Percentiles rank a stretch among this genome's conserved stretches.
phyloP scores from a whole-genome alignment of 2,329 filamentous ascomycete species.

The Alternaria incomplexa region DNA sequence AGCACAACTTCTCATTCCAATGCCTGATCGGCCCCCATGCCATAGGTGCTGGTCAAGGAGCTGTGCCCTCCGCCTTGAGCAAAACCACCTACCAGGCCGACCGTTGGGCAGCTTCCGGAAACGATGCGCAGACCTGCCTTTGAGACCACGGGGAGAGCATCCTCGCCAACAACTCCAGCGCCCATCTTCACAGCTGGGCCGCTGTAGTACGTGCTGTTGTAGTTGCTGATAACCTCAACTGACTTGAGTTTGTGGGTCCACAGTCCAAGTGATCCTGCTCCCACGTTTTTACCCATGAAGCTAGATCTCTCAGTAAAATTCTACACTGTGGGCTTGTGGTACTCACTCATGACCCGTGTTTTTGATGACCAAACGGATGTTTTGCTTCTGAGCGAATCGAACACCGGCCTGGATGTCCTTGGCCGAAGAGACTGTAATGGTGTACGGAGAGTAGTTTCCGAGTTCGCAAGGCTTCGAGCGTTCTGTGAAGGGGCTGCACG shows the following conservation, averaged over 20 bases:
- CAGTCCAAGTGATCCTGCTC: conserved; percentile 23
- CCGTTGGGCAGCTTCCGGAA: conserved; percentile 37
- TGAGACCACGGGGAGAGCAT: background rate
- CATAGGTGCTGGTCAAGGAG: conserved; percentile 45
- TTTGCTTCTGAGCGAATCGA: background rate
- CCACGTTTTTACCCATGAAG: conserved; percentile 27
- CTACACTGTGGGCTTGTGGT: too few species aligned
- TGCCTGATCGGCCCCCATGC: conserved; percentile 22
- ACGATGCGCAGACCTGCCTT: background rate
- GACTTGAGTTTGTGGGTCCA: conserved; percentile 38
- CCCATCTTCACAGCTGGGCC: conserved; percentile 28
- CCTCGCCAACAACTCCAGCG: conserved; percentile 18
- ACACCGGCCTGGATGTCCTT: background rate
- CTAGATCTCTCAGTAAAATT: background rate
- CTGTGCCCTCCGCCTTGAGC: conserved; percentile 57
- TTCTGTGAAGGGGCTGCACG: conserved; percentile 34
- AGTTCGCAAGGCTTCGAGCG: conserved; percentile 35
- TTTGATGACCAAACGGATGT: conserved; percentile 22
- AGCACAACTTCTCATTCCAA: conserved; percentile 28
- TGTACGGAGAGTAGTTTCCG: conserved; percentile 17
- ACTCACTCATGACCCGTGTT: conserved; percentile 23
- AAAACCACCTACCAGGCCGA: conserved; percentile 52
- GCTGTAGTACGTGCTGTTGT: conserved; percentile 10
- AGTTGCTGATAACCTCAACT: conserved; percentile 15
- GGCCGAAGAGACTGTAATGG: background rate